Evolutionary conservation across 192 early-diverging fungal genomes (phyloP).

Genomic region (Coemansia reversa): DNA sequence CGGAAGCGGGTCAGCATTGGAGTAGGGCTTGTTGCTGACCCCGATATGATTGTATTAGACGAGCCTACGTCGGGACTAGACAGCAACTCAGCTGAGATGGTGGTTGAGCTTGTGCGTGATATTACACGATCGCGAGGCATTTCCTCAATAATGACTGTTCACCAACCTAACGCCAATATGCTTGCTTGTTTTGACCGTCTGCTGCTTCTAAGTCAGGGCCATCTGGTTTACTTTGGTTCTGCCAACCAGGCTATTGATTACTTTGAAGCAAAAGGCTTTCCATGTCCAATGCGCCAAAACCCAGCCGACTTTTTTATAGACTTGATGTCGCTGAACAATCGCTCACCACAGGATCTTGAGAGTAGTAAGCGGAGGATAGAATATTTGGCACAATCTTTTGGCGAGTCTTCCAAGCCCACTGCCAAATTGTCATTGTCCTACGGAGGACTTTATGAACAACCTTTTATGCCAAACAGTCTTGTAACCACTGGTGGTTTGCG

Average conservation of each 20-base stretch:
- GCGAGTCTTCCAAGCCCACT: slow-evolving; percentile 23
- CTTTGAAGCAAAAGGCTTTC: slow-evolving; percentile 75
- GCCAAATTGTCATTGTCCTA: slow-evolving; percentile 45
- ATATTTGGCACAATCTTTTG: slow-evolving; percentile 32
- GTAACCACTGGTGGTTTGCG: slow-evolving; percentile 14
- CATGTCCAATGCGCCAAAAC: slow-evolving; percentile 85
- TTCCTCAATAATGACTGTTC: slow-evolving; percentile 89
- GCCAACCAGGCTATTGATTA: slow-evolving; percentile 61
- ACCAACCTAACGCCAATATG: slow-evolving; percentile 92
- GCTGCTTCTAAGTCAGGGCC: slow-evolving; percentile 79
- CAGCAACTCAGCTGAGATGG: slow-evolving; percentile 91
- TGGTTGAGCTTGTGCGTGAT: slow-evolving; percentile 82
- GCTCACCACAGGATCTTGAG: slow-evolving; percentile 45
- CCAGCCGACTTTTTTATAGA: slow-evolving; percentile 79
- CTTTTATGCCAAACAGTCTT: slow-evolving; percentile 23
- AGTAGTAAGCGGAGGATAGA: slow-evolving; percentile 39
- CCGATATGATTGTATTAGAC: slow-evolving; percentile 88
- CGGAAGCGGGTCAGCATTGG: slow-evolving; percentile 92
- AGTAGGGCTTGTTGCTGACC: slow-evolving; percentile 88
- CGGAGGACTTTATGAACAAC: slow-evolving; percentile 44
- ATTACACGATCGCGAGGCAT: slow-evolving; percentile 75
- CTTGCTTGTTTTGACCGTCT: slow-evolving; percentile 88
- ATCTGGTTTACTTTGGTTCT: slow-evolving; percentile 81
- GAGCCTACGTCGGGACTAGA: slow-evolving; percentile 86
- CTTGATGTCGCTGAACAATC: slow-evolving; percentile 54